phyloP scores from a whole-genome alignment of 164 flowering plant genomes.

The Platanus orientalis region DNA sequence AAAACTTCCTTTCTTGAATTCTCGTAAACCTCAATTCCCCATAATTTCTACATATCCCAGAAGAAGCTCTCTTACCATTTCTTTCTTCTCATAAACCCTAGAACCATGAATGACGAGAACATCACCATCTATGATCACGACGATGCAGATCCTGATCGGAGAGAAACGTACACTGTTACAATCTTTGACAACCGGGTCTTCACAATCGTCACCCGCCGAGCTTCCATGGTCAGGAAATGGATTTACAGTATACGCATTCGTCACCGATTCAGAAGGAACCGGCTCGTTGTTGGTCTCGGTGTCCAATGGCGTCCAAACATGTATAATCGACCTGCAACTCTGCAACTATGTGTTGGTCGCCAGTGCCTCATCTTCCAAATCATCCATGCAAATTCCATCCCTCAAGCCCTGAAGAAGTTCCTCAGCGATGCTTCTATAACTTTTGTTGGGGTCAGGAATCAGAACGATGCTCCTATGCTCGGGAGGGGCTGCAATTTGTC shows the following conservation, averaged over 20 bases:
- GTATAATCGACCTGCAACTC: not conserved
- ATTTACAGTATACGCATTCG: not conserved
- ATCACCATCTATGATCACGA: no score
- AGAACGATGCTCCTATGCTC: not conserved
- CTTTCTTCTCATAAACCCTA: no score
- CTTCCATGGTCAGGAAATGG: conserved; percentile 21
- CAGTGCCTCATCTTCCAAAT: conserved; percentile 1
- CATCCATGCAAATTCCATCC: not conserved
- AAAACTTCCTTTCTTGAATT: no score
- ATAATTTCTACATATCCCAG: no score
- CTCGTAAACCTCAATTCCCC: no score
- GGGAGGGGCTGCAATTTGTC: not conserved
- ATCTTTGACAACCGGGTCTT: conserved; percentile 5
- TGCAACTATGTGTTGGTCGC: conserved; percentile 4
- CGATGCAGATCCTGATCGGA: no score
- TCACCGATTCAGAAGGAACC: not conserved
- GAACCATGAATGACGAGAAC: no score
- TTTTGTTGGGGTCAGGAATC: conserved; percentile 26
- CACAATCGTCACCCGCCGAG: conserved; percentile 18
- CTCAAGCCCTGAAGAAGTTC: conserved; percentile 1
- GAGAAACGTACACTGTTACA: no score
- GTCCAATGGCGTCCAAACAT: not conserved
- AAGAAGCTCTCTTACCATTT: no score
- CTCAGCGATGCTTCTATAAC: conserved; percentile 8
- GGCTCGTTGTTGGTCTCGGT: not conserved